Evolutionary conservation across 2,329 filamentous ascomycete genomes (phyloP).

Genomic region (Elsinoe ampelina): DNA sequence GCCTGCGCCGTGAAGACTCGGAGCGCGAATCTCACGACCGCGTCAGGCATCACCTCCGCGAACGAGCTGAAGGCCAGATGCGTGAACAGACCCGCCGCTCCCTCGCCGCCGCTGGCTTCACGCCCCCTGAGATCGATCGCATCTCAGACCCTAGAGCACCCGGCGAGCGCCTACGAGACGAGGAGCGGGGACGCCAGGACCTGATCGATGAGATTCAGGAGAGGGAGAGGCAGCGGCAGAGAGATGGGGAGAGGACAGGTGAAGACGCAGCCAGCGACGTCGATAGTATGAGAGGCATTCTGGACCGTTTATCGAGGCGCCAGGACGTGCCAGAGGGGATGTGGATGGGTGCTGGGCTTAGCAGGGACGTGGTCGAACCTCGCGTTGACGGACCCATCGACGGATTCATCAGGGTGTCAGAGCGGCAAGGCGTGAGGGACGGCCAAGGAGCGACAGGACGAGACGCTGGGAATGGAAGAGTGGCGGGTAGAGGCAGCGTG

Average conservation of each 20-base stretch:
- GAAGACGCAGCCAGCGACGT: conserved; percentile 30
- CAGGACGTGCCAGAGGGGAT: conserved; percentile 74
- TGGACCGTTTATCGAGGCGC: conserved; percentile 58
- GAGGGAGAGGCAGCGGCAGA: conserved; percentile 20
- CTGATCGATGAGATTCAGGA: conserved; percentile 15
- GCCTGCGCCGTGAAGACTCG: neutral
- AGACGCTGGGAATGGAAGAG: neutral
- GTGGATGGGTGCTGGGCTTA: conserved; percentile 50
- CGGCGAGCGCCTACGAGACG: conserved; percentile 8
- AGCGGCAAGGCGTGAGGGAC: neutral
- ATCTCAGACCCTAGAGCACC: neutral
- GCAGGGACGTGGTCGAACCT: conserved; percentile 5
- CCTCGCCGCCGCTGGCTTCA: neutral
- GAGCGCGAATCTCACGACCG: neutral
- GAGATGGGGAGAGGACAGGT: conserved; percentile 13
- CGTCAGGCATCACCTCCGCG: neutral
- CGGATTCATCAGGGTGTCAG: neutral
- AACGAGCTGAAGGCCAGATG: neutral
- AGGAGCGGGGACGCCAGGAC: conserved; percentile 20
- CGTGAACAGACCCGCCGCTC: neutral
- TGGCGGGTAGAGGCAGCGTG: neutral
- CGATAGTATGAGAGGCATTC: conserved; percentile 60
- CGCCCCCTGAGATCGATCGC: neutral
- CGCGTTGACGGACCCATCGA: neutral
- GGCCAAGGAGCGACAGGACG: neutral